phyloP scores from a whole-genome alignment of 257 asterid genomes.

The Fraxinus anomala region DNA sequence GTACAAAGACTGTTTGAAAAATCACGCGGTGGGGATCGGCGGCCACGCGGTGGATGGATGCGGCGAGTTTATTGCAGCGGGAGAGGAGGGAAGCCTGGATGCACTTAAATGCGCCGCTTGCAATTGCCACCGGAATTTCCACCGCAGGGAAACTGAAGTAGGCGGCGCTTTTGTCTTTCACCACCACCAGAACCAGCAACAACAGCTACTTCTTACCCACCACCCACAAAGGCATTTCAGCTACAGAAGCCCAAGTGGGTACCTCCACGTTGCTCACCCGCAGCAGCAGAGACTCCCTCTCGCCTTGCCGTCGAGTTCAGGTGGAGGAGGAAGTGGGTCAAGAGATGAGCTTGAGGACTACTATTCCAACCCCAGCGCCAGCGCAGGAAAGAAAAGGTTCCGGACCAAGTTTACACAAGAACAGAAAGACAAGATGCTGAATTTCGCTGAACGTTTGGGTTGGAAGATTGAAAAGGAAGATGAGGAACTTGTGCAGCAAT shows the following conservation, averaged over 20 bases:
- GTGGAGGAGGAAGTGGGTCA: constrained; percentile 45
- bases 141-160: constrained; percentile 54
- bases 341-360: constrained; percentile 58
- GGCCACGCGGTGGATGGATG: constrained; percentile 83
- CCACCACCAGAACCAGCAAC: constrained; percentile 37
- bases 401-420: constrained; percentile 63
- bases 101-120: constrained; percentile 78
- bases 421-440: constrained; percentile 73
- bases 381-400: constrained; percentile 56
- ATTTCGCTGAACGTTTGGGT: constrained; percentile 65
- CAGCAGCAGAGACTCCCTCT: constrained; percentile 39
- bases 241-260: constrained; percentile 58
- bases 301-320: constrained; percentile 67
- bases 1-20: constrained; percentile 67
- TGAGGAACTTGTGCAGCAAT: constrained; percentile 60
- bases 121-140: constrained; percentile 82
- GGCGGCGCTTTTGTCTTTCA: constrained; percentile 29
- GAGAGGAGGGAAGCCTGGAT: constrained; percentile 60
- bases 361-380: constrained; percentile 36
- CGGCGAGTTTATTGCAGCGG: constrained; percentile 76
- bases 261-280: constrained; percentile 49
- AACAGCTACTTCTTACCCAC: constrained; percentile 38
- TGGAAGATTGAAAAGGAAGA: constrained; percentile 74
- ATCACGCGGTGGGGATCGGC: constrained; percentile 74
- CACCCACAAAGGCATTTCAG: constrained; percentile 49